Evolutionary conservation across 495 filamentous ascomycete genomes (phyloP), one percentile per base, ranked within the genome.

Genomic region (Podospora tetraspora): DNA sequence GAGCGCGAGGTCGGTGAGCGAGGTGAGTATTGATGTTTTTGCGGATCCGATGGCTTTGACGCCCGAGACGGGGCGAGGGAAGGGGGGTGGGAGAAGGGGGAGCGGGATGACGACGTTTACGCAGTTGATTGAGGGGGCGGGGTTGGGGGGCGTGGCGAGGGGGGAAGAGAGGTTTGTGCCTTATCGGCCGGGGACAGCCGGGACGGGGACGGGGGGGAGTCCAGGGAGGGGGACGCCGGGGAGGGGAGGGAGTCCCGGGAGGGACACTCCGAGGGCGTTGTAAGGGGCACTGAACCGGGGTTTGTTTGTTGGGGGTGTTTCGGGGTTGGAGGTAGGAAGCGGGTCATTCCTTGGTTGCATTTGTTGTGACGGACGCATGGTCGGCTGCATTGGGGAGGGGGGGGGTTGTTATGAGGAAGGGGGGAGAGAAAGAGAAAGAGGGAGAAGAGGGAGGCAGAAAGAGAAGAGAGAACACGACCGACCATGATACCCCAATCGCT

Each of bases 11-110:
- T 2, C 25, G 72, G 81, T 83, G 1, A 90, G 88, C 71, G 76
- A 76, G 34, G 87, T 90, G 75, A 89, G 85, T 76, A 92, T 92
- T 72, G 86, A 87, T 69, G 83, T 93, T 16, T 92, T 90, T 76
- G 86, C 88, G 6, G 89, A 91, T 64, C 86, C 86, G 11, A 80
- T 75, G 19, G 80, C 76, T 7, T 70, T 83, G 29, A 77, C 64
- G 62, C 73, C 73, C 3, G 72, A 76, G 57, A 58, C 68, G 19
- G 62, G 24, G 65, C 58, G 21, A 57, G 69, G 24, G 62, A 30
- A 23, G 62, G 59, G 52, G 52, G 21, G 22, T 24, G 56, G 25
- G 58, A n/a, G 62, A 19, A 66, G 78, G 34, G 68, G 73, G 29
- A 76, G 68, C 24, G 68, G 68, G 61, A 68, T 84, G 68, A 91